Percentiles rank a stretch among this genome's conserved stretches.
Conservation (phyloP, 768 basidiomycete genomes). For the Kwoniella newhampshirensis region DNA sequence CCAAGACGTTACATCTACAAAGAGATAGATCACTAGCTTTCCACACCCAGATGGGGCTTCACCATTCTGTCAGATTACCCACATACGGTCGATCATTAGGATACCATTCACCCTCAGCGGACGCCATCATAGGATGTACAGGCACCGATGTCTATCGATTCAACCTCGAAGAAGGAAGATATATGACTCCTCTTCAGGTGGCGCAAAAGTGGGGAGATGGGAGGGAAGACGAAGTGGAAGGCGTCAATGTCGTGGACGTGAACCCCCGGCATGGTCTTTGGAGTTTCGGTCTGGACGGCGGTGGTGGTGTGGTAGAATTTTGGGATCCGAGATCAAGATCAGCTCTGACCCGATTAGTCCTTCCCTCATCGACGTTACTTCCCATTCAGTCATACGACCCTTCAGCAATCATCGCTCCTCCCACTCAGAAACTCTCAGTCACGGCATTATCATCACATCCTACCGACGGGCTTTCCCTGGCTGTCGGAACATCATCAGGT, state of each 20-base stretch:
- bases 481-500: constrained; percentile 90
- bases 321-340: constrained; percentile 90
- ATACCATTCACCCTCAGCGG: constrained; percentile 92
- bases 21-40: constrained; percentile 90
- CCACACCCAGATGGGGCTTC: constrained; percentile 89
- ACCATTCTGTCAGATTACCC: constrained; percentile 91
- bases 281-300: constrained; percentile 81
- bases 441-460: constrained; percentile 79
- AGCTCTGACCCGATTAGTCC: constrained; percentile 53
- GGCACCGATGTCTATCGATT: constrained; percentile 88
- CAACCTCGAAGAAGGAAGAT: constrained; percentile 92
- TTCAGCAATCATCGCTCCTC: constrained; percentile 17
- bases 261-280: constrained; percentile 89
- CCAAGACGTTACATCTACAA: constrained; percentile 94
- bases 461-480: constrained; percentile 85
- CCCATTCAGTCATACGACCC: constrained; percentile 33
- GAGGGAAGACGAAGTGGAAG: constrained; percentile 60
- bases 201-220: constrained; percentile 56
- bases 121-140: constrained; percentile 78
- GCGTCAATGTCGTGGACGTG: constrained; percentile 87
- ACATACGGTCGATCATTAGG: constrained; percentile 86
- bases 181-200: constrained; percentile 66
- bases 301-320: constrained; percentile 76
- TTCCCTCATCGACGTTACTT: constrained; percentile 42
- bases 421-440: constrained; percentile 59